A percentile compares a stretch with the other conserved stretches of the same genome.
Conservation (phyloP, 2,329 filamentous ascomycete genomes). For the Lomentospora prolificans region DNA sequence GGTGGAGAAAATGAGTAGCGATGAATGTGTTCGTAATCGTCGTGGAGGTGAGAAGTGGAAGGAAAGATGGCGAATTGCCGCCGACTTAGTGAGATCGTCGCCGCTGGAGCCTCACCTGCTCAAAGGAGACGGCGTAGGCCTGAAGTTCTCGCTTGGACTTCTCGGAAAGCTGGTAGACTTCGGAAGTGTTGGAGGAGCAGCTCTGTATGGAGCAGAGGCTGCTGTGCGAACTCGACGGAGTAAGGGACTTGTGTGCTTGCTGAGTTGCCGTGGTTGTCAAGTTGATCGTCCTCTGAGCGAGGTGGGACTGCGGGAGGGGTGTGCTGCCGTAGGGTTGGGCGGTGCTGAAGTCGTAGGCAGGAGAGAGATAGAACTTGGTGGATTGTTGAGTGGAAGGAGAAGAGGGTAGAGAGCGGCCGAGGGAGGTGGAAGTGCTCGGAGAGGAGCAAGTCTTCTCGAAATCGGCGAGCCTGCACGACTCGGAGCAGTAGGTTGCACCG, state of each 20-base stretch:
- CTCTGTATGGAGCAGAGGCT: slow-evolving; percentile 74
- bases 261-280: slow-evolving; percentile 2
- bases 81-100: slow-evolving; percentile 42
- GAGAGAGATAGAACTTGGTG: slow-evolving; percentile 55
- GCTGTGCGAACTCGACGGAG: slow-evolving; percentile 70
- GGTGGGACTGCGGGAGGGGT: slow-evolving; percentile 28
- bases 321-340: slow-evolving; percentile 47
- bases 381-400: slow-evolving; percentile 18
- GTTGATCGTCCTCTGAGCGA: slow-evolving; percentile 22
- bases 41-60: not conserved
- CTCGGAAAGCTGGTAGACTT: slow-evolving; percentile 54
- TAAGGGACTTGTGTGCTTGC: slow-evolving; percentile 34
- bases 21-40: not conserved
- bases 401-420: slow-evolving; percentile 5
- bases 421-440: slow-evolving; percentile 6
- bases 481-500: slow-evolving; percentile 79
- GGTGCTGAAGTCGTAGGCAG: slow-evolving; percentile 65
- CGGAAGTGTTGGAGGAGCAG: slow-evolving; percentile 41
- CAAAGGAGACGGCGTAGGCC: slow-evolving; percentile 81
- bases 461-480: slow-evolving; percentile 80
- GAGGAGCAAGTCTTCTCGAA: slow-evolving; percentile 57
- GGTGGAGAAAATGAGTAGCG: not conserved
- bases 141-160: slow-evolving; percentile 71
- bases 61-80: slow-evolving; percentile 15
- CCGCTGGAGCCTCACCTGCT: slow-evolving; percentile 59